Evolutionary conservation across 129 eudicot genomes (phyloP).

Genomic region (Calendula officinalis): DNA sequence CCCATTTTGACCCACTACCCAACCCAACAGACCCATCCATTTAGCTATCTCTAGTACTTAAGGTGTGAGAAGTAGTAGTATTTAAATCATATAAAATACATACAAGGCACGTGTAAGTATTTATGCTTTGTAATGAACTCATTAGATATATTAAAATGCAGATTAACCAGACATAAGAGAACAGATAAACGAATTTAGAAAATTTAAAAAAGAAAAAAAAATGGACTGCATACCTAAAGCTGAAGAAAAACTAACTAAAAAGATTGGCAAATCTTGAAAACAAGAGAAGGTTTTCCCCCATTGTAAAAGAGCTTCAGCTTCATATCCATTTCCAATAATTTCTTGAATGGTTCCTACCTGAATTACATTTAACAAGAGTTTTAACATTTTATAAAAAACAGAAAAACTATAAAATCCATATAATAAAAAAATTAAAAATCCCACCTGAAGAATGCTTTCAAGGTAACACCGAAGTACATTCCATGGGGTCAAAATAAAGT

Average conservation of each 20-base stretch:
- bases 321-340: conserved; percentile 74
- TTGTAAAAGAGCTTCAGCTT: conserved; percentile 74
- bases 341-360: conserved; percentile 80
- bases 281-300: conserved; percentile 72
- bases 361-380: conserved; percentile 16
- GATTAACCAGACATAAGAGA: conserved; percentile 4
- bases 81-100: conserved; percentile 14
- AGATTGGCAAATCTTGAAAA: conserved; percentile 60
- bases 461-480: conserved; percentile 81
- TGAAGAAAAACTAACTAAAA: conserved; percentile 58
- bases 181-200: background rate
- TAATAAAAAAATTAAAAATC: conserved; percentile 8
- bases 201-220: background rate
- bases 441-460: conserved; percentile 93
- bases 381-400: background rate
- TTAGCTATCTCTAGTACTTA: background rate
- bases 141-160: background rate
- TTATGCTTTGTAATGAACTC: background rate
- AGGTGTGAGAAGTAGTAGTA: background rate
- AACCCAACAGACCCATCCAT: background rate
- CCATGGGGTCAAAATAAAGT: conserved; percentile 78
- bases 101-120: conserved; percentile 4
- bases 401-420: background rate
- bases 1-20: background rate
- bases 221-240: conserved; percentile 50